A percentile compares a stretch with the other conserved stretches of the same genome.
Evolutionary conservation across 73 alveolate species (phyloP).

Genomic region (Durusdinium trenchii): DNA sequence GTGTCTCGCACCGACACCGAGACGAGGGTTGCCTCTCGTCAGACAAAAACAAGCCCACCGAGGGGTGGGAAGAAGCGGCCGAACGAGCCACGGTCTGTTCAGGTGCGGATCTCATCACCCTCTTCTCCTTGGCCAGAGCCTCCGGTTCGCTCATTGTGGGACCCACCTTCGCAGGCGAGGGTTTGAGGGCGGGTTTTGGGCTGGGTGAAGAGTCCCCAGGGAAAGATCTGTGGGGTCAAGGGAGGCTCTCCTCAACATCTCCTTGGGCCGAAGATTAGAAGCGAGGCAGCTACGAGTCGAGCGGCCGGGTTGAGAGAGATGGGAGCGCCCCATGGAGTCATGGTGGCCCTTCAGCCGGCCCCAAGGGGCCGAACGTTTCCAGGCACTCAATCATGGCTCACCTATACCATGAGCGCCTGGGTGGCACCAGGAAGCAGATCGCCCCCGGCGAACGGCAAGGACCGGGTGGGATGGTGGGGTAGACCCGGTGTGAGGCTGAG

Average conservation of each 20-base stretch:
- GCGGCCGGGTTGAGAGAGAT: too few relatives aligned
- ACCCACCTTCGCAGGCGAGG: slow-evolving; percentile 80
- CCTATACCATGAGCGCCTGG: slow-evolving; percentile 72
- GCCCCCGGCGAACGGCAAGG: too few relatives aligned
- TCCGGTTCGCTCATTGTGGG: slow-evolving; percentile 72
- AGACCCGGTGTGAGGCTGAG: too few relatives aligned
- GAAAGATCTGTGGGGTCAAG: neutral
- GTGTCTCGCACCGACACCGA: too few relatives aligned
- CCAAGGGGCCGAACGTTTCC: neutral
- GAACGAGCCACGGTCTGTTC: too few relatives aligned
- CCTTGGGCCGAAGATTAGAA: neutral
- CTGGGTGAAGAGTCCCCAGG: neutral
- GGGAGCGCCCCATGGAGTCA: too few relatives aligned
- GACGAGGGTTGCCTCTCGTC: too few relatives aligned
- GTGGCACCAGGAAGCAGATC: neutral
- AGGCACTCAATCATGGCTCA: slow-evolving; percentile 89
- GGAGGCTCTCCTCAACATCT: neutral
- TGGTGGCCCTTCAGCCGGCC: too few relatives aligned
- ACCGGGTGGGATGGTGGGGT: too few relatives aligned
- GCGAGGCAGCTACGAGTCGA: neutral
- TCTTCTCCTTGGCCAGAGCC: slow-evolving; percentile 83
- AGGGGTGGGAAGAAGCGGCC: too few relatives aligned
- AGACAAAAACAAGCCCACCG: too few relatives aligned
- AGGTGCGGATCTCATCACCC: slow-evolving; percentile 73
- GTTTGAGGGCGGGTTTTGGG: neutral